These are phyloP conservation scores for Lindgomyces ingoldianus DNA, from an alignment of 495 filamentous ascomycete species.

Conservation along the genomic window DNA sequence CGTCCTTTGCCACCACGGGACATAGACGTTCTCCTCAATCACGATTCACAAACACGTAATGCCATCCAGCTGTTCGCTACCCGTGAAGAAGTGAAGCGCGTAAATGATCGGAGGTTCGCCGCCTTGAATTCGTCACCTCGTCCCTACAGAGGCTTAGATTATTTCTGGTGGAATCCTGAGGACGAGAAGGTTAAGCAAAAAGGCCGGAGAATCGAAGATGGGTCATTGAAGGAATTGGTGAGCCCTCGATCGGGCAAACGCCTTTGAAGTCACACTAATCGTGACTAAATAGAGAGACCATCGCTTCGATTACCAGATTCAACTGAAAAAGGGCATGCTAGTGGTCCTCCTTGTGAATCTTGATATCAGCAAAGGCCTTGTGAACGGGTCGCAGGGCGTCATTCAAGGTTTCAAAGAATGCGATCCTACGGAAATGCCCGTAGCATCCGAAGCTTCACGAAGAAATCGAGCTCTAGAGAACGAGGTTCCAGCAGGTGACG, in stretches of 20 bases:
- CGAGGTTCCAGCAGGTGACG: background rate
- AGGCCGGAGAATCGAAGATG: constrained; percentile 21
- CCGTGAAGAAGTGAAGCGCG: constrained; percentile 41
- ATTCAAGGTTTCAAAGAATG: constrained; percentile 48
- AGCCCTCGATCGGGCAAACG: background rate
- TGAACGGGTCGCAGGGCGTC: constrained; percentile 55
- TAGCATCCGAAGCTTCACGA: constrained; percentile 2
- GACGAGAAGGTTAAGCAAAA: constrained; percentile 34
- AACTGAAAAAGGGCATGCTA: constrained; percentile 49
- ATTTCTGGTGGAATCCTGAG: constrained; percentile 33
- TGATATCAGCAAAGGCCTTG: constrained; percentile 42
- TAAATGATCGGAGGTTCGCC: constrained; percentile 33
- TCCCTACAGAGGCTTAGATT: constrained; percentile 34
- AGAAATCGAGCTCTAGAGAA: constrained; percentile 9
- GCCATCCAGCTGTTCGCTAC: constrained; percentile 52
- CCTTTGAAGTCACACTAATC: background rate
- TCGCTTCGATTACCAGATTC: constrained; percentile 36
- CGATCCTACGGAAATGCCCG: constrained; percentile 20
- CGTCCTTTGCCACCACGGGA: constrained; percentile 43
- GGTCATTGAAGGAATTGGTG: constrained; percentile 9
- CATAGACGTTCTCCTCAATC: constrained; percentile 51
- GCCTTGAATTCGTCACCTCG: constrained; percentile 35
- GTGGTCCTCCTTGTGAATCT: constrained; percentile 55
- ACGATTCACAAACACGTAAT: constrained; percentile 46
- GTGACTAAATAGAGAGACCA: constrained; percentile 30